Evolutionary conservation across 371 early-diverging fungal species (phyloP).

Genomic region (Batkoa obscura): DNA sequence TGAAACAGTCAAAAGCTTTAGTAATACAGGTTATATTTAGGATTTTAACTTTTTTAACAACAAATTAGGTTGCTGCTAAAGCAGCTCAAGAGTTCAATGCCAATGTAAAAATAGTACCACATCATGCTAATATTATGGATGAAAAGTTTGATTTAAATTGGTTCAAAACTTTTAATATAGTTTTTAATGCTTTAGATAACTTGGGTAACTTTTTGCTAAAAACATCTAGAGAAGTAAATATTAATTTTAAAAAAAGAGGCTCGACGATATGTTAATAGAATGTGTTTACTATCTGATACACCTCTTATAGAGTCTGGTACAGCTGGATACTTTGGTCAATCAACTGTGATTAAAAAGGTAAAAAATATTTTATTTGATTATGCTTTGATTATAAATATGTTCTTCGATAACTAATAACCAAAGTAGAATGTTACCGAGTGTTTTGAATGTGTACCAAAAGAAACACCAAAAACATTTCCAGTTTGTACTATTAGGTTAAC

Average conservation of each 20-base stretch:
- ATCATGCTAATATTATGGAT: constrained; percentile 74
- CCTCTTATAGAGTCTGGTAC: constrained; percentile 96
- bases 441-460: constrained; percentile 93
- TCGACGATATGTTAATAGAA: constrained; percentile 83
- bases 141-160: constrained; percentile 63
- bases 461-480: constrained; percentile 71
- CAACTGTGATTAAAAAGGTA: constrained; percentile 63
- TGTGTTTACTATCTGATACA: constrained; percentile 79
- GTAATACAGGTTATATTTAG: constrained; percentile 13
- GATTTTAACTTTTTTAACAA: not conserved
- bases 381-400: constrained; percentile 10
- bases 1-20: constrained; percentile 82
- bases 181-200: constrained; percentile 97
- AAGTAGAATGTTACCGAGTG: constrained; percentile 57
- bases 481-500: constrained; percentile 97
- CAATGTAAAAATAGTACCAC: constrained; percentile 42
- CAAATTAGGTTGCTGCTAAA: constrained; percentile 50
- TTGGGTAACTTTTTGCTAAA: constrained; percentile 32
- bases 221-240: not conserved
- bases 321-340: constrained; percentile 94
- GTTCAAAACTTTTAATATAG: constrained; percentile 83
- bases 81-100: constrained; percentile 72
- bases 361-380: constrained; percentile 6
- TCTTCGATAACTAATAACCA: too few relatives aligned
- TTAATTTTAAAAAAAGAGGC: constrained; percentile 38